Base-by-base conservation (phyloP, 2,329 filamentous ascomycete genomes). In the Nemania sp. region DNA sequence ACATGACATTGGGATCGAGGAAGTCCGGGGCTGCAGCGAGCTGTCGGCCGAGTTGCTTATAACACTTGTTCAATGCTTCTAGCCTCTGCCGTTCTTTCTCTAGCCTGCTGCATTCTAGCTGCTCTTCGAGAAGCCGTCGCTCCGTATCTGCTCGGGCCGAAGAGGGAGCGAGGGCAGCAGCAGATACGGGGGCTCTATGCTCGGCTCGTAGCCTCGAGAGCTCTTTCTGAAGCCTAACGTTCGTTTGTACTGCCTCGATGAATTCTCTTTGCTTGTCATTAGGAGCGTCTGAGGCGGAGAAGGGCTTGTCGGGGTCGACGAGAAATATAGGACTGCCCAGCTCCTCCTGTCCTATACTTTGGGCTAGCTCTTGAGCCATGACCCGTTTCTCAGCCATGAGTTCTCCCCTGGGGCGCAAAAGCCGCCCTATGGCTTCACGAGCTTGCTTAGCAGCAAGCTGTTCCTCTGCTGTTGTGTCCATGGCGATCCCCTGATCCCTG, bases 401-500 rank as follows among this genome's bases (percentile, higher is more conserved):
- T 71, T 90, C 86, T 65, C 89, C 87, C 27, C 87, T 83, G 29
- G 86, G 83, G 59, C 86, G 87, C 64, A 90, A 80, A 68, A 84
- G 88, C 4, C 86, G 84, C 38, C 82, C 79, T 24, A 91, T 80
- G 20, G 77, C 79, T 47, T 79, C 77, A 62, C 84, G 81, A 38
- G 86, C 77, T 38, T 77, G 77, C 55, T 80, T 63, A 22, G 66
- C 74, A 15, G 83, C 64, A 0, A 60, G 24, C 13, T 76, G 74
- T 18, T 83, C 80, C 22, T 79, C 66, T 51, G 52, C 20, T n/a
- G 56, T 57, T 7, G 53, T 45, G 38, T 69, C 51, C 69, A 70
- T 70, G 29, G 22, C 57, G 32, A 80, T 62, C 13, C 69, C 76
- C 15, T 29, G 27, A 43, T 52, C 69, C 76, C 15, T 29, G 27